Evolutionary conservation across 2,329 filamentous ascomycete genomes (phyloP).

Genomic region (Phialophora macrospora): DNA sequence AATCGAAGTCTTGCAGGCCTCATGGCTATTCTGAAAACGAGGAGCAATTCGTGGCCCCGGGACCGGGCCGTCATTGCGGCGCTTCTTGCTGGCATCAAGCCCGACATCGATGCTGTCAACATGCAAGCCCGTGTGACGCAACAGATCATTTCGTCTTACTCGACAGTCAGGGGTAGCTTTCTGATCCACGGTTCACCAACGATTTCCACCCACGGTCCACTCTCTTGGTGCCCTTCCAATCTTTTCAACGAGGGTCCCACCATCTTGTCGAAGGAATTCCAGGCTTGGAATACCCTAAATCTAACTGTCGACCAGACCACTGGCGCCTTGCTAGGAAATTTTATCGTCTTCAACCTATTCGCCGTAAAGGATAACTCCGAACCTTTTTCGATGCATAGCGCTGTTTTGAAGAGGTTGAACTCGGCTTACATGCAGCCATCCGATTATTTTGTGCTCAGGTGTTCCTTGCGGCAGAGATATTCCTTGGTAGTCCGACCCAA

Average conservation of each 20-base stretch:
- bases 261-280: background rate
- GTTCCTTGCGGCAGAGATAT: background rate
- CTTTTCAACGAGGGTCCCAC: constrained; percentile 1
- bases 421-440: background rate
- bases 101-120: constrained; percentile 13
- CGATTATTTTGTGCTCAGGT: background rate
- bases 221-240: constrained; percentile 15
- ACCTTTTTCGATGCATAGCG: constrained; percentile 6
- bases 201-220: background rate
- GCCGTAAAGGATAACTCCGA: background rate
- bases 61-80: constrained; percentile 10
- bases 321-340: background rate
- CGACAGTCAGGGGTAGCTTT: background rate
- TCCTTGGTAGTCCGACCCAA: background rate
- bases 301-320: background rate
- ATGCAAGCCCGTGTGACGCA: constrained; percentile 11
- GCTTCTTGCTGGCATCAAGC: constrained; percentile 9
- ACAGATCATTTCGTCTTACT: constrained; percentile 13
- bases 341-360: background rate
- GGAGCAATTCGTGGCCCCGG: constrained; percentile 14
- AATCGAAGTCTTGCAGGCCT: background rate
- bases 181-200: constrained; percentile 13
- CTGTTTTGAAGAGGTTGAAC: background rate
- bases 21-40: constrained; percentile 8
- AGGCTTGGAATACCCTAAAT: background rate